Evolutionary conservation across 2,329 filamentous ascomycete species (phyloP).

Genomic region (Coniochaeta ligniaria): DNA sequence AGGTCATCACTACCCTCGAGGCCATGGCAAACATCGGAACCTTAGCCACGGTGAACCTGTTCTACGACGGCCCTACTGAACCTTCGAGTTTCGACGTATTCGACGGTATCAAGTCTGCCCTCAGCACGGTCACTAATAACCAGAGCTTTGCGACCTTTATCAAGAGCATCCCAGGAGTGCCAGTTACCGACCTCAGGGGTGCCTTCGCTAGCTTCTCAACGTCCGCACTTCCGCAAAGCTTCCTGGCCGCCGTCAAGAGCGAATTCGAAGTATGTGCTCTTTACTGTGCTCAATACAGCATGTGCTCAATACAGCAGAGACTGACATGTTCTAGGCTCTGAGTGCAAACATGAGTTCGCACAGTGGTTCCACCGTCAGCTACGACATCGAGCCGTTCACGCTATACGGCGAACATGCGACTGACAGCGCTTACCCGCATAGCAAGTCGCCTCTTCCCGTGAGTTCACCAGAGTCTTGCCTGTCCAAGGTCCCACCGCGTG

Average conservation of each 20-base stretch:
- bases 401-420: slow-evolving; percentile 20
- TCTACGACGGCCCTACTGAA: slow-evolving; percentile 20
- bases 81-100: slow-evolving; percentile 15
- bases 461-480: background rate
- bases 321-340: background rate
- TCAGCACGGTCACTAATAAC: slow-evolving; percentile 1
- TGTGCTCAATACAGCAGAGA: background rate
- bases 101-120: slow-evolving; percentile 9
- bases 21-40: slow-evolving; percentile 4
- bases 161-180: slow-evolving; percentile 8
- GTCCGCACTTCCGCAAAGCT: slow-evolving; percentile 12
- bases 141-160: slow-evolving; percentile 11
- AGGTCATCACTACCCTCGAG: slow-evolving; percentile 19
- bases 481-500: too few species aligned
- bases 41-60: slow-evolving; percentile 12
- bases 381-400: slow-evolving; percentile 21
- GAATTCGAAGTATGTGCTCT: slow-evolving; percentile 9
- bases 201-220: slow-evolving; percentile 20
- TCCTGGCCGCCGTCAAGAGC: slow-evolving; percentile 15
- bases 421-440: slow-evolving; percentile 21
- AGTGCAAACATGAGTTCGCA: slow-evolving; percentile 6
- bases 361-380: slow-evolving; percentile 13
- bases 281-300: background rate
- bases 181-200: slow-evolving; percentile 13
- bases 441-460: slow-evolving; percentile 17